Base-by-base conservation (phyloP, 331 rosid species). In the Malus hybrid region DNA sequence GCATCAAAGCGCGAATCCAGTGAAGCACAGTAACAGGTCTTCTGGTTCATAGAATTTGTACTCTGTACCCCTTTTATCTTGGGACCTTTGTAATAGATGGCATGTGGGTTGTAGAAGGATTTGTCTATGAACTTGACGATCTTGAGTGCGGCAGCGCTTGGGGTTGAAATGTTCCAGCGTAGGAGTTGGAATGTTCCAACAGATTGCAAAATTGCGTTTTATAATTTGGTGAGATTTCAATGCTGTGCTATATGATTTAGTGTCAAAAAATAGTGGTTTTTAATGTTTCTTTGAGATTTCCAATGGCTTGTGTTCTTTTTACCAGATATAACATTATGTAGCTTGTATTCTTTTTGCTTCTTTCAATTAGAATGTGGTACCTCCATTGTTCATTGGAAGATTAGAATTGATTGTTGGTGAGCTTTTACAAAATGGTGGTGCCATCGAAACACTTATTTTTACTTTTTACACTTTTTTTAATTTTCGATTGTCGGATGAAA, bases 1-100 rank as follows among this genome's bases (percentile, higher is more conserved):
- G 84, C 98, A 67, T 81, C 98, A 32, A 91, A 93, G 79, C 96
- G 80, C 29, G 95, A 84, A 66, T 74, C 97, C 6, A 88, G 74
- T 26, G 97, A 89, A 26, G 87, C 82, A 84, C 73, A 86, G 87
- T 91, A 81, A 86, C 29, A 33, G 66, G 71, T 5, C 34, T 67
- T 42, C 30, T 55, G 56, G 78, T 83, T 75, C 69, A 29, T 78
- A 74, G 94, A 84, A 82, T 74, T 18, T 82, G 89, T 76, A 64
- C 82, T 79, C 72, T 78, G 84, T 85, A 82, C 81, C 70, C 62
- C 63, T 57, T 75, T 70, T 56, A 56, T 69, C 62, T 76, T 77
- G 57, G 75, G 60, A 73, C 77, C 77, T 73, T 61, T 73, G 76
- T 72, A 80, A 78, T 86, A 81, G 88, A 79, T 87, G 86, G 66